Percentiles rank a stretch among this genome's conserved stretches.
phyloP scores from a whole-genome alignment of 2,329 filamentous ascomycete species.

The Colletotrichum filicis region DNA sequence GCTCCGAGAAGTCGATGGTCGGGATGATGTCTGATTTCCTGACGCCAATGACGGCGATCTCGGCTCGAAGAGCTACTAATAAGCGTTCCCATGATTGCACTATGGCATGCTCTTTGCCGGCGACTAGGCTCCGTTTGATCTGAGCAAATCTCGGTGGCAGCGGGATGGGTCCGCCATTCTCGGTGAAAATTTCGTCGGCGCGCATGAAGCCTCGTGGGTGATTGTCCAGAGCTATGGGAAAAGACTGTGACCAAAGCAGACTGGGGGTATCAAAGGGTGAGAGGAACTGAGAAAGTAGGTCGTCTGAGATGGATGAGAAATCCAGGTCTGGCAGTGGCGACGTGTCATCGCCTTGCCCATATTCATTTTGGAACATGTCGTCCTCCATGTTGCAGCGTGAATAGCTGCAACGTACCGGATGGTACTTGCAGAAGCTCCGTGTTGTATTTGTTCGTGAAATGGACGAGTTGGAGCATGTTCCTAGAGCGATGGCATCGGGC shows the following conservation, averaged over 20 bases:
- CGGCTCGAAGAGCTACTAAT: constrained; percentile 60
- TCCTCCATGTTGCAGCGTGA: constrained; percentile 6
- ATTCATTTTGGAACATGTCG: constrained; percentile 22
- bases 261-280: constrained; percentile 35
- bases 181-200: constrained; percentile 31
- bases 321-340: constrained; percentile 16
- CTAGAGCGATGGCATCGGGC: constrained; percentile 19
- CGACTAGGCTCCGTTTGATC: constrained; percentile 65
- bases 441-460: neutral
- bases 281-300: constrained; percentile 26
- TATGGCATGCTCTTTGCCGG: constrained; percentile 64
- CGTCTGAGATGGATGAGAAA: constrained; percentile 26
- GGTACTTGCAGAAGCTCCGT: constrained; percentile 2
- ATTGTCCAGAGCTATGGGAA: constrained; percentile 32
- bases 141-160: constrained; percentile 67
- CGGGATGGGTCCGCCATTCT: constrained; percentile 50
- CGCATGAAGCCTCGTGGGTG: constrained; percentile 32
- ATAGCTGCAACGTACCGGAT: neutral
- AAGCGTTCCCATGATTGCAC: constrained; percentile 66
- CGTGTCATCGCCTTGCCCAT: constrained; percentile 12
- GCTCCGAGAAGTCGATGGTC: constrained; percentile 63
- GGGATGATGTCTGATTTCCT: constrained; percentile 65
- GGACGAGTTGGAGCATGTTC: constrained; percentile 24
- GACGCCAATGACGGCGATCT: constrained; percentile 63
- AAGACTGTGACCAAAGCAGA: constrained; percentile 36